Evolutionary conservation across 2,329 filamentous ascomycete genomes (phyloP), one percentile per base, ranked within the genome.

Genomic region (Hirsutella minnesotensis): DNA sequence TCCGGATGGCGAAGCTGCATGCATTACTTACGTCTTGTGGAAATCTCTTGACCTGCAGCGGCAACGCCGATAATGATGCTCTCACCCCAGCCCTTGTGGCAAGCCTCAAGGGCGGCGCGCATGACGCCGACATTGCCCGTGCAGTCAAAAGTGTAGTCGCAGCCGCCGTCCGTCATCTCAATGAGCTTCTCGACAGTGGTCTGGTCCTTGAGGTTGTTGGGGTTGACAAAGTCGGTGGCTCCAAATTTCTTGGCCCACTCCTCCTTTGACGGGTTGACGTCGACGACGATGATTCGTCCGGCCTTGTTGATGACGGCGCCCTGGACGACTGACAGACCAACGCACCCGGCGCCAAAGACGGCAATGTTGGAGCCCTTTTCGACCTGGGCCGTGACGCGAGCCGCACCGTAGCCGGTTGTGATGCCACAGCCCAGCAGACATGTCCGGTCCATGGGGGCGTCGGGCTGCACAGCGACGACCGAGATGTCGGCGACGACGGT

Each of bases 61-160:
- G 90, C 90, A 50, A 98, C 92, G 65, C 92, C 92, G 57, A 98
- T 98, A 64, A 98, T 79, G 65, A 98, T 95, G 61, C 85, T 94
- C 75, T 95, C 79, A 57, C 92, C 92, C 92, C 92, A 98, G 39
- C 92, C 92, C 79, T 98, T 98, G 75, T 98, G 92, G 73, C 89
- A 96, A 39, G 92, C 89, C 72, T 98, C 90, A 47, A 98, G 79
- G 34, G 92, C 92, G 42, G 86, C 84, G 49, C 92, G 78, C 92
- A 95, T 98, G 44, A 98, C 92, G 53, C 81, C 78, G 42, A 96
- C 89, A 59, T 96, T 96, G 46, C 92, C 92, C 7, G 92, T 98
- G 75, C 92, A 96, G 72, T 98, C 92, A 62, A 98, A 98, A 40
- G 92, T 98, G 73, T 95, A 96, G 71, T 98, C 92, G 63, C 88